Evolutionary conservation across 768 basidiomycete genomes (phyloP).

Genomic region (Boletus vermiculosoides): DNA sequence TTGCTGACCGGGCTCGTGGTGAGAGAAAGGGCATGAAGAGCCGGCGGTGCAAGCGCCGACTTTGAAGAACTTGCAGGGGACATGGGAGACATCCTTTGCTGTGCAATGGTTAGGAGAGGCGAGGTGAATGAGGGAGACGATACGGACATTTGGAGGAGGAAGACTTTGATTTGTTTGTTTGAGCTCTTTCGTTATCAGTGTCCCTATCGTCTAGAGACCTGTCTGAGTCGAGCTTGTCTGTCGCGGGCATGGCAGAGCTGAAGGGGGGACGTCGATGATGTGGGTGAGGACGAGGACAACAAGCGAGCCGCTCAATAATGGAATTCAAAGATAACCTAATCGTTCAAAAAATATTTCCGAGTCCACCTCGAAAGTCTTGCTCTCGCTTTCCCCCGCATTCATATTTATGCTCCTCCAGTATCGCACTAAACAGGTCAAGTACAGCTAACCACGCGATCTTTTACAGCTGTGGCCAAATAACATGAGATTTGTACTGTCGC

Average conservation of each 20-base stretch:
- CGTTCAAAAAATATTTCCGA: not conserved
- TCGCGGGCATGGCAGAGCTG: slow-evolving; percentile 13
- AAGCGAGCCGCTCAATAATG: not conserved
- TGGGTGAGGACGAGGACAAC: not conserved
- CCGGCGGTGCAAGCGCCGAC: slow-evolving; percentile 94
- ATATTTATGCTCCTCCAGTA: not conserved
- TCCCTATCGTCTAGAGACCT: slow-evolving; percentile 22
- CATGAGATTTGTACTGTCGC: too few relatives aligned
- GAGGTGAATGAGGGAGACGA: slow-evolving; percentile 2
- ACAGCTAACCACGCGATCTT: not conserved
- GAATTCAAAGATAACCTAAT: slow-evolving; percentile 3
- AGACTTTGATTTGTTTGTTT: slow-evolving; percentile 24
- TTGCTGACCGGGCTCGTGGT: slow-evolving; percentile 75
- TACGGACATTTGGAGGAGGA: slow-evolving; percentile 33
- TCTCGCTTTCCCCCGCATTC: not conserved
- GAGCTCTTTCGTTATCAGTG: slow-evolving; percentile 19
- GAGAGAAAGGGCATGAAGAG: slow-evolving; percentile 94
- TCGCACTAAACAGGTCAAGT: not conserved
- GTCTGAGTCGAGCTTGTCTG: slow-evolving; percentile 24
- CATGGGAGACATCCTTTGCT: slow-evolving; percentile 92
- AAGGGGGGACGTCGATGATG: not conserved
- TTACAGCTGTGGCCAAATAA: too few relatives aligned
- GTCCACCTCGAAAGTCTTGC: not conserved
- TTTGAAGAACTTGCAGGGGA: slow-evolving; percentile 97
- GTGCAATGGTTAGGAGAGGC: slow-evolving; percentile 1